phyloP scores from a whole-genome alignment of 2,329 filamentous ascomycete species.

The Pezicula rhizophila region DNA sequence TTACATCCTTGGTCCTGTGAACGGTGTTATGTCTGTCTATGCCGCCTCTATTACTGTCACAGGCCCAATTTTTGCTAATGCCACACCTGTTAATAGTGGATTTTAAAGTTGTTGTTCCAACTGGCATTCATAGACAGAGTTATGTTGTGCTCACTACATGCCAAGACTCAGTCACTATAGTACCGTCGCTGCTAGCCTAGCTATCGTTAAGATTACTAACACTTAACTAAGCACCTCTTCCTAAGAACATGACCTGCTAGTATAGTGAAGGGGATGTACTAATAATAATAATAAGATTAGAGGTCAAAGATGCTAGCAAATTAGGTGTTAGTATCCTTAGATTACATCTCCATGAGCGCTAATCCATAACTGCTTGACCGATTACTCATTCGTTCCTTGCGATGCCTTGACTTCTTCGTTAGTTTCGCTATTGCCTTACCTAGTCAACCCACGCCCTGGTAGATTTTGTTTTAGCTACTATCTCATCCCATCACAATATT shows the following conservation, averaged over 20 bases:
- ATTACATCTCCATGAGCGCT: no score
- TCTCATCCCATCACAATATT: no score
- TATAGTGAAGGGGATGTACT: no score
- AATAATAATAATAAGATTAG: no score
- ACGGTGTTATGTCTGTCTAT: constrained; percentile 23
- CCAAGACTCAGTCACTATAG: constrained; percentile 28
- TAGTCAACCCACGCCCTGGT: no score
- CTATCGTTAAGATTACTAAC: constrained; percentile 25
- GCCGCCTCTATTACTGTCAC: constrained; percentile 34
- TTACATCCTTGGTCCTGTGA: constrained; percentile 16
- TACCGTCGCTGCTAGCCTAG: constrained; percentile 30
- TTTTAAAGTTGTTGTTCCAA: constrained; percentile 25
- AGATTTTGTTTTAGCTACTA: no score
- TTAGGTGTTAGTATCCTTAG: no score
- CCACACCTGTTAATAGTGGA: constrained; percentile 19
- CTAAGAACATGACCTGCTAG: background rate
- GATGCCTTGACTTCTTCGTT: no score
- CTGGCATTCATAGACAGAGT: constrained; percentile 31
- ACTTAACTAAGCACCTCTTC: background rate
- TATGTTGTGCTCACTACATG: constrained; percentile 33
- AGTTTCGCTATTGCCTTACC: no score
- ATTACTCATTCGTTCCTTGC: no score
- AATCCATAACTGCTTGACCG: no score
- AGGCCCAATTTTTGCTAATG: constrained; percentile 28
- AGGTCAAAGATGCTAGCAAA: no score